phyloP scores from a whole-genome alignment of 257 asterid species.

The Lithospermum erythrorhizon region DNA sequence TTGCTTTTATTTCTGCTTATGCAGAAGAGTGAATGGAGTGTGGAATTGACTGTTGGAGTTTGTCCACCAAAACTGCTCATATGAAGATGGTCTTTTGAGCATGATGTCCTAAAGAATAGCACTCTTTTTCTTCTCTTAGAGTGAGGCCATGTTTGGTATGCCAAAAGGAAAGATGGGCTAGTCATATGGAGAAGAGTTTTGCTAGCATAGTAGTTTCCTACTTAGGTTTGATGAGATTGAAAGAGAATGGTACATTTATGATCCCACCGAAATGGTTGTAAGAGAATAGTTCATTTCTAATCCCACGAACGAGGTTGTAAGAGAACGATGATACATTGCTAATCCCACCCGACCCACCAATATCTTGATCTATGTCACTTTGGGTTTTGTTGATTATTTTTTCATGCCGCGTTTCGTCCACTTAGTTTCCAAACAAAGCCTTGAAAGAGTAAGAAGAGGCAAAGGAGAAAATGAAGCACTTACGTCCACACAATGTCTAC shows the following conservation, averaged over 20 bases:
- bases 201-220: too few species aligned
- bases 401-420: too few species aligned
- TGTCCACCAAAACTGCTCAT: not conserved
- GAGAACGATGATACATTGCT: too few species aligned
- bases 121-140: not conserved
- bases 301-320: too few species aligned
- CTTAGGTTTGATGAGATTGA: too few species aligned
- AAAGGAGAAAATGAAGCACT: not conserved
- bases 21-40: not conserved
- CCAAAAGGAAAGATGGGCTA: not conserved
- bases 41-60: not conserved
- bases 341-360: too few species aligned
- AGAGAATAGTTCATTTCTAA: too few species aligned
- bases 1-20: not conserved
- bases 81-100: not conserved
- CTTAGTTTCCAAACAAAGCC: not conserved
- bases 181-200: too few species aligned
- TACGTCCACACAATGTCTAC: not conserved
- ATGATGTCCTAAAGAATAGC: not conserved
- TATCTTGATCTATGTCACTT: too few species aligned
- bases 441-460: not conserved
- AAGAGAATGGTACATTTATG: too few species aligned
- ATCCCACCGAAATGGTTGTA: too few species aligned
- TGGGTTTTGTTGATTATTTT: too few species aligned
- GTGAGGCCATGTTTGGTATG: not conserved